Evolutionary conservation across 2,329 filamentous ascomycete genomes (phyloP).

Genomic region (Fusarium avenaceum): DNA sequence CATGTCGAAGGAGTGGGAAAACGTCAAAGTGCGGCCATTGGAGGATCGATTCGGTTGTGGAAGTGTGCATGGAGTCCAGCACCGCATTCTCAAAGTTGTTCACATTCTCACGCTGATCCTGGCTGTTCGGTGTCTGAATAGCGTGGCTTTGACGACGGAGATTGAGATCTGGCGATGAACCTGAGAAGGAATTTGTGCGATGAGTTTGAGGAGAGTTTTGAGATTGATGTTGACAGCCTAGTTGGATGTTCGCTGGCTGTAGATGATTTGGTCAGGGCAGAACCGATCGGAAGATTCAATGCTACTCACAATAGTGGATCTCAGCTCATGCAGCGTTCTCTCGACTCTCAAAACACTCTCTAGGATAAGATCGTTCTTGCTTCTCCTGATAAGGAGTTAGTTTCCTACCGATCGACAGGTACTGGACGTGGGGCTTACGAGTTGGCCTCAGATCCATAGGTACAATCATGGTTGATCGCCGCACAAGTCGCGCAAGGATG

Average conservation of each 20-base stretch:
- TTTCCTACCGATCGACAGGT: background rate
- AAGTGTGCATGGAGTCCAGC: slow-evolving; percentile 64
- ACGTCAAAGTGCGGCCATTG: slow-evolving; percentile 65
- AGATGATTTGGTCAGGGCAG: background rate
- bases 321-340: slow-evolving; percentile 61
- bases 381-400: slow-evolving; percentile 53
- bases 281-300: background rate
- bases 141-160: slow-evolving; percentile 43
- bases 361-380: slow-evolving; percentile 66
- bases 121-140: slow-evolving; percentile 43
- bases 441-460: slow-evolving; percentile 60
- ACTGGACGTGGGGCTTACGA: slow-evolving; percentile 52
- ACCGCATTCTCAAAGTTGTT: slow-evolving; percentile 61
- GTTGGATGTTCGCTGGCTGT: slow-evolving; percentile 30
- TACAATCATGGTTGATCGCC: slow-evolving; percentile 56
- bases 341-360: slow-evolving; percentile 65
- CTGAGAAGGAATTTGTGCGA: slow-evolving; percentile 44
- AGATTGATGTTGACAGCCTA: slow-evolving; percentile 20
- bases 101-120: slow-evolving; percentile 37
- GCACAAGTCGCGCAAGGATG: slow-evolving; percentile 59
- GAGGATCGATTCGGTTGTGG: slow-evolving; percentile 64
- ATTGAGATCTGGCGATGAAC: slow-evolving; percentile 42
- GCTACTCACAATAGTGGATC: slow-evolving; percentile 56
- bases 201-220: slow-evolving; percentile 38
- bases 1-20: slow-evolving; percentile 59